Conservation (phyloP, 129 eudicot genomes). For the Artemisia annua region DNA sequence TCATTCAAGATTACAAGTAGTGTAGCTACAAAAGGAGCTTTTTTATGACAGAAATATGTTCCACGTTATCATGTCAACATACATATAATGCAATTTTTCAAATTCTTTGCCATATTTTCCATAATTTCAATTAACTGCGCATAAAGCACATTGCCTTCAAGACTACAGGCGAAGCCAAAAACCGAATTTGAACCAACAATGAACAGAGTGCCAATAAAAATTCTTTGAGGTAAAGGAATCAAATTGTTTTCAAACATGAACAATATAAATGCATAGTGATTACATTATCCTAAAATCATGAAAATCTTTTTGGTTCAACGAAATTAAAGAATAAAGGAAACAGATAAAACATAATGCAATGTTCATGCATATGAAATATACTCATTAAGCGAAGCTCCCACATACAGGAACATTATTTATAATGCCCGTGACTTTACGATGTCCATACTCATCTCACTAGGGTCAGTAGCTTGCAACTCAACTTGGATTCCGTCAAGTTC, state of each 20-base stretch:
- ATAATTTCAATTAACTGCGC: too few species aligned
- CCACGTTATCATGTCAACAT: too few species aligned
- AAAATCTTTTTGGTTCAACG: conserved; percentile 15
- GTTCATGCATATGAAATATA: conserved; percentile 28
- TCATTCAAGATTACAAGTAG: too few species aligned
- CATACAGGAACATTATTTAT: conserved; percentile 27
- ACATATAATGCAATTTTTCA: too few species aligned
- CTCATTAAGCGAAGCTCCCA: conserved; percentile 23
- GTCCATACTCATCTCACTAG: conserved; percentile 93
- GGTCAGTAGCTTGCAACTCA: conserved; percentile 89
- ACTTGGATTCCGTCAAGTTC: conserved; percentile 91
- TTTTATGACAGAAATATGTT: too few species aligned
- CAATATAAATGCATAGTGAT: conserved; percentile 24
- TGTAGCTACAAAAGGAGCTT: too few species aligned
- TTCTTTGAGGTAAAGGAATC: conserved; percentile 1
- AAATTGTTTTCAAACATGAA: conserved; percentile 10
- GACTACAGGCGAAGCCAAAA: too few species aligned
- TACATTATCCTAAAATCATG: conserved; percentile 24
- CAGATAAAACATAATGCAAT: conserved; percentile 4
- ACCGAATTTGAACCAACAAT: neutral
- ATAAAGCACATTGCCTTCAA: too few species aligned
- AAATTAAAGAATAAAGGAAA: conserved; percentile 22
- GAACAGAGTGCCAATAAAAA: neutral
- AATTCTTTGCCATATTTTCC: too few species aligned
- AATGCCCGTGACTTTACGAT: conserved; percentile 74